Evolutionary conservation across 208 protist genomes (phyloP).

Genomic region (Angomonas ambiguus): DNA sequence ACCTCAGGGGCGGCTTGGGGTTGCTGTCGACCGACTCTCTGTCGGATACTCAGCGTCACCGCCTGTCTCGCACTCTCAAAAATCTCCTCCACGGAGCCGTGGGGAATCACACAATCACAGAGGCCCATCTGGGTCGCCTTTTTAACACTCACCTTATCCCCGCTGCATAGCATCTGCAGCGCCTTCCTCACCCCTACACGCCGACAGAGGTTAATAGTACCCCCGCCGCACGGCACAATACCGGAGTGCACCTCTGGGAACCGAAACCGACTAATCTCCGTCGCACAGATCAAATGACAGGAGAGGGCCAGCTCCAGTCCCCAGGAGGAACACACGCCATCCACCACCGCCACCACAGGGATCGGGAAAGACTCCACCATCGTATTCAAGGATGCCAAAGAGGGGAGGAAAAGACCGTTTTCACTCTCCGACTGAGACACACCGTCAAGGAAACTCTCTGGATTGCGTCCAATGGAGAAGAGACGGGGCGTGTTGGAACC

Average conservation of each 20-base stretch:
- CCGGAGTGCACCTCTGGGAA: conserved; percentile 65
- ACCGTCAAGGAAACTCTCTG: conserved; percentile 4
- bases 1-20: neutral
- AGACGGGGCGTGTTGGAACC: conserved; percentile 3
- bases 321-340: conserved; percentile 67
- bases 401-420: conserved; percentile 20
- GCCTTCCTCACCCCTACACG: conserved; percentile 52
- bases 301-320: conserved; percentile 73
- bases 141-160: conserved; percentile 25
- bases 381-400: conserved; percentile 36
- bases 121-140: conserved; percentile 61
- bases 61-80: conserved; percentile 10
- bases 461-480: conserved; percentile 11
- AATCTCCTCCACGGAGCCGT: neutral
- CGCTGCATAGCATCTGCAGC: conserved; percentile 35
- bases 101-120: conserved; percentile 31
- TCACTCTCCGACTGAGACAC: neutral
- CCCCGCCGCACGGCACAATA: conserved; percentile 77
- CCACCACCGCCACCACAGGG: conserved; percentile 63
- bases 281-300: conserved; percentile 60
- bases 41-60: conserved; percentile 6
- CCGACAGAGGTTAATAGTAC: conserved; percentile 66
- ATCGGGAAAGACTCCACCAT: conserved; percentile 50
- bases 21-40: neutral
- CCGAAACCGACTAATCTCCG: conserved; percentile 31